Conservation (phyloP, 371 early-diverging fungal genomes). For the Mortierella sp. region DNA sequence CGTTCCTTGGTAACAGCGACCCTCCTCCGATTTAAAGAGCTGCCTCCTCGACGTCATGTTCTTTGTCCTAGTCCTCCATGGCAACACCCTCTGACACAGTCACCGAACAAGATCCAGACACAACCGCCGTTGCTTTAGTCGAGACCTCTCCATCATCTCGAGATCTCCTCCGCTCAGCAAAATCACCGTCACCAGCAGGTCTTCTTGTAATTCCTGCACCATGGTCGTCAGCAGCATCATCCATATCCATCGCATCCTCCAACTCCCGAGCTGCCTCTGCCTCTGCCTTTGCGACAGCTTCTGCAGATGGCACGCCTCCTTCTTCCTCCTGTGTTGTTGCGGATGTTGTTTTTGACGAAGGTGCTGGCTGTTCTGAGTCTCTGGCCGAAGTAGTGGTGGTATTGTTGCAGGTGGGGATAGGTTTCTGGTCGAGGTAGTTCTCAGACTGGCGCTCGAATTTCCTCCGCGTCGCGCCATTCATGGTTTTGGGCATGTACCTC, state of each 20-base stretch:
- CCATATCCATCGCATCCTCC: constrained; percentile 18
- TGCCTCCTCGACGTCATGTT: no score
- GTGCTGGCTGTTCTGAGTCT: background rate
- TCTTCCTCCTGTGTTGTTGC: background rate
- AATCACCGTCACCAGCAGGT: background rate
- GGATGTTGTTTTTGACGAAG: background rate
- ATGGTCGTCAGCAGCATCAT: constrained; percentile 27
- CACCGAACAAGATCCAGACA: background rate
- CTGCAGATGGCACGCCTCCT: background rate
- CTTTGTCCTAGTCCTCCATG: background rate
- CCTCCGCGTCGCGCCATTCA: constrained; percentile 29
- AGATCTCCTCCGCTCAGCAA: background rate
- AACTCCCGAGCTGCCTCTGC: background rate
- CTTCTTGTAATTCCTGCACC: no score
- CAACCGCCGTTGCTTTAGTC: background rate
- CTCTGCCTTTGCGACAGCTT: background rate
- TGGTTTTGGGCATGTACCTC: constrained; percentile 50
- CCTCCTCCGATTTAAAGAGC: no score
- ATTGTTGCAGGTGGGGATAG: background rate
- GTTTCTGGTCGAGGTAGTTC: background rate
- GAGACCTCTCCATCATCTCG: background rate
- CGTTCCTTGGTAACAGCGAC: no score
- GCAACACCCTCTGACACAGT: background rate
- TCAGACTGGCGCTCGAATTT: constrained; percentile 22
- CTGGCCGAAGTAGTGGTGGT: background rate